A percentile compares a stretch with the other conserved stretches of the same genome.
Conservation (phyloP, 331 rosid genomes). For the Malus hybrid region DNA sequence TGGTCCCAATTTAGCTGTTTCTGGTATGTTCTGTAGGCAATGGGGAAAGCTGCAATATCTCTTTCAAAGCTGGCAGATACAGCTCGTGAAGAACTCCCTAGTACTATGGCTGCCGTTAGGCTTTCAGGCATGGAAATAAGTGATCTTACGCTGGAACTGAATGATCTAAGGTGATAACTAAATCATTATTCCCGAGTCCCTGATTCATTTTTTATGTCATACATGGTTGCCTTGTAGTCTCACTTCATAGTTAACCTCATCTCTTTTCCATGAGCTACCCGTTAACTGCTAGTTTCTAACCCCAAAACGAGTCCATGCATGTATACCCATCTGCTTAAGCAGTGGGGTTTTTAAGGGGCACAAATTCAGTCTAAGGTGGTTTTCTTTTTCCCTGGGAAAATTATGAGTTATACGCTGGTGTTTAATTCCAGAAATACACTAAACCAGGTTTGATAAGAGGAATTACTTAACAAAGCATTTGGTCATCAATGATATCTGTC, state of each 20-base stretch:
- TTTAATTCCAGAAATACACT: background rate
- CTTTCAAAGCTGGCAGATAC: slow-evolving; percentile 59
- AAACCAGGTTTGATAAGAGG: background rate
- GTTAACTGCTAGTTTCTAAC: background rate
- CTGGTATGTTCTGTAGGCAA: background rate
- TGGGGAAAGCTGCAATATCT: too few species aligned
- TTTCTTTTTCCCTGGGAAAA: background rate
- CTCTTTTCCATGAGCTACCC: background rate
- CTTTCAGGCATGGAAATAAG: slow-evolving; percentile 98
- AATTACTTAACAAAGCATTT: background rate
- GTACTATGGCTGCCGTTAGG: slow-evolving; percentile 97
- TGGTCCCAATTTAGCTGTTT: background rate
- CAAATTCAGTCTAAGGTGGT: background rate
- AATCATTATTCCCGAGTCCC: background rate
- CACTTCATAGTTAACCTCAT: background rate
- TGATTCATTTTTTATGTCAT: background rate
- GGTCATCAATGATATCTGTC: background rate
- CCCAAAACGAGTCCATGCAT: background rate
- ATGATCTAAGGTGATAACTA: slow-evolving; percentile 63
- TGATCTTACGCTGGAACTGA: slow-evolving; percentile 54
- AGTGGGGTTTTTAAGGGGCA: background rate
- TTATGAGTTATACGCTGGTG: background rate
- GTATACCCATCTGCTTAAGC: background rate
- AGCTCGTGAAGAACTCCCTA: slow-evolving; percentile 89
- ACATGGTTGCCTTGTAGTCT: background rate